Conservation (phyloP, 306 rosid genomes). For the Rosa multiflora region DNA sequence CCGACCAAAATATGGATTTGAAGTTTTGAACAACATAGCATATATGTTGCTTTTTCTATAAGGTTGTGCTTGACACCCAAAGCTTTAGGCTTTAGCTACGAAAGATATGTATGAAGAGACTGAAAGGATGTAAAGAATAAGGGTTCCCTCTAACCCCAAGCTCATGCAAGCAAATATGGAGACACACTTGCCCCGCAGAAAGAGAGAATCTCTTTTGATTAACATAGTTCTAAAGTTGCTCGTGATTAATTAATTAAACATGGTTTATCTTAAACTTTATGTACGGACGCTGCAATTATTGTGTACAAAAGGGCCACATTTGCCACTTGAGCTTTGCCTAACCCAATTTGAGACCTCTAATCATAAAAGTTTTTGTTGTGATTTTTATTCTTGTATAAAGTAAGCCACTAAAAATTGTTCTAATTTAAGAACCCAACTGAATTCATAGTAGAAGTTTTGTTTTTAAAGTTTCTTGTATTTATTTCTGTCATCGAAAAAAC, state of each 20-base stretch:
- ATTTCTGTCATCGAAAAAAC: too few species aligned
- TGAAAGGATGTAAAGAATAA: conserved; percentile 19
- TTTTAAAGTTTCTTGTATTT: too few species aligned
- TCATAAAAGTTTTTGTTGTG: conserved; percentile 9
- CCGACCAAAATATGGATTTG: neutral
- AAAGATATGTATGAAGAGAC: conserved; percentile 13
- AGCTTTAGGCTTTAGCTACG: conserved; percentile 3
- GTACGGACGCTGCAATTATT: conserved; percentile 28
- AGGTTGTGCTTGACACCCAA: conserved; percentile 2
- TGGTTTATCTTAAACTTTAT: conserved; percentile 28
- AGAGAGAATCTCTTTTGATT: conserved; percentile 18
- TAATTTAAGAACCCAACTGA: neutral
- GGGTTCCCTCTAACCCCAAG: neutral
- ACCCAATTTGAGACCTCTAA: neutral
- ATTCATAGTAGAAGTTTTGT: neutral
- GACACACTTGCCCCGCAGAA: conserved; percentile 18
- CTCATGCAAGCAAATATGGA: conserved; percentile 18
- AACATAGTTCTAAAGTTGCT: conserved; percentile 14
- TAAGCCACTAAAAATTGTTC: neutral
- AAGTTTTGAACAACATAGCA: neutral
- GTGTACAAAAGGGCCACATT: conserved; percentile 17
- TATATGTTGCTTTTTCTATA: neutral
- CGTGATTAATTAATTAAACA: conserved; percentile 16
- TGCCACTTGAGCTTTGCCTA: conserved; percentile 29
- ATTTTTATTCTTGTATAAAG: neutral